These are phyloP conservation scores for Aspergillus brasiliensis DNA, from an alignment of 2,329 filamentous ascomycete species.

Conservation along the genomic window DNA sequence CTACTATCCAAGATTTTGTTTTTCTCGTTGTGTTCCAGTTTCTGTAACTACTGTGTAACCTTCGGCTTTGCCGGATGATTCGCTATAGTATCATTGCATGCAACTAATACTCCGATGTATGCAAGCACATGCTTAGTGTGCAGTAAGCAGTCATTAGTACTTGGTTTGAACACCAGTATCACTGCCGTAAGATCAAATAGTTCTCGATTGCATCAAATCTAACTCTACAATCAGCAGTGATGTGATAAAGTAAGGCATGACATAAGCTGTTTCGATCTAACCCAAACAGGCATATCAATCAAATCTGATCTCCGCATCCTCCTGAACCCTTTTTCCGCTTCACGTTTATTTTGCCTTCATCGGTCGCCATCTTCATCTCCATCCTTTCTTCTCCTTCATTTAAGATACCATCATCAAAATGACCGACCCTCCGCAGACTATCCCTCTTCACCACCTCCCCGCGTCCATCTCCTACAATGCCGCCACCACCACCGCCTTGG, in stretches of 20 bases:
- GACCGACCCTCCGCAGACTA: neutral
- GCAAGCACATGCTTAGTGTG: too few species aligned
- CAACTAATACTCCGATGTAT: too few species aligned
- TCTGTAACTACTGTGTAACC: too few species aligned
- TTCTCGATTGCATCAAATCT: too few species aligned
- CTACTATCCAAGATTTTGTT: too few species aligned
- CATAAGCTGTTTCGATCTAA: neutral
- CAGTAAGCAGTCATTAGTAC: too few species aligned
- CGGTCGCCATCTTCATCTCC: neutral
- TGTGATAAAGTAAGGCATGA: neutral
- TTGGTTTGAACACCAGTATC: too few species aligned
- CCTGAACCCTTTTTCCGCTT: neutral
- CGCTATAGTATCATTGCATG: too few species aligned
- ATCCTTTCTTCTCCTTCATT: neutral
- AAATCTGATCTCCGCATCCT: neutral
- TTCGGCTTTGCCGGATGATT: too few species aligned
- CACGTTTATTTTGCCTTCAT: neutral
- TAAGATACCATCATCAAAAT: neutral
- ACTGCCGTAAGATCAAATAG: too few species aligned
- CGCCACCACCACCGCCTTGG: conserved; percentile 47
- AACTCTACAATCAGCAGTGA: too few species aligned
- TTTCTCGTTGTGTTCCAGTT: too few species aligned
- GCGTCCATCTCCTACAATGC: conserved; percentile 31
- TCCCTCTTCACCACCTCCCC: conserved; percentile 9
- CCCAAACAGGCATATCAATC: neutral